These are phyloP conservation scores for Mycena haematopus DNA, from an alignment of 768 basidiomycete genomes.

Conservation along the genomic window DNA sequence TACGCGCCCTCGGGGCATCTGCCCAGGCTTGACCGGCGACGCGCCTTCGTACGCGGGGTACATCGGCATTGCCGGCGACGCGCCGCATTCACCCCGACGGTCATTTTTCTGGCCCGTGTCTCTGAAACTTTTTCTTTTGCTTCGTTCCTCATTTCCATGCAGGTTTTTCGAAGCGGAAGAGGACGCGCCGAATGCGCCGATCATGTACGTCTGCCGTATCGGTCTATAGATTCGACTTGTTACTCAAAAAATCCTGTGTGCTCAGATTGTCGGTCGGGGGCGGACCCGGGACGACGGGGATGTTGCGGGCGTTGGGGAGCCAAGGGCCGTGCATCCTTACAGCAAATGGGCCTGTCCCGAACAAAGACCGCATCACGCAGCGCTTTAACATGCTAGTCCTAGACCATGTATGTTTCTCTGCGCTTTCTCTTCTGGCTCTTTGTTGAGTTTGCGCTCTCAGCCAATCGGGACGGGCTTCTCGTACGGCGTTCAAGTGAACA, in stretches of 20 bases:
- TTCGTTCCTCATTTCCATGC: neutral
- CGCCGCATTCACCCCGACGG: constrained; percentile 19
- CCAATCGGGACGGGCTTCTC: constrained; percentile 40
- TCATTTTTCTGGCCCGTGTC: constrained; percentile 32
- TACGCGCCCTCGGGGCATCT: constrained; percentile 13
- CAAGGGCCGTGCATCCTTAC: constrained; percentile 33
- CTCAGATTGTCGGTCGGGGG: constrained; percentile 37
- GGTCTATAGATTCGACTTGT: neutral
- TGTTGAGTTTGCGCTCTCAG: constrained; percentile 13
- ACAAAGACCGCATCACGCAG: constrained; percentile 30
- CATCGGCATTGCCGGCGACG: constrained; percentile 36
- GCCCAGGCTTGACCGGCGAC: constrained; percentile 1
- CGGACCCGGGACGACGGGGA: constrained; percentile 38
- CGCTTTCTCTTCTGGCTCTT: neutral
- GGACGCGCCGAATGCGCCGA: constrained; percentile 33
- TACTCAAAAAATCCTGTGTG: neutral
- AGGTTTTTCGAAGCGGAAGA: constrained; percentile 39
- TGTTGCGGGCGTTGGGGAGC: constrained; percentile 33
- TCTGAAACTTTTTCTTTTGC: neutral
- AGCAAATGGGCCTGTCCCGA: constrained; percentile 28
- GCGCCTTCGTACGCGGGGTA: constrained; percentile 35
- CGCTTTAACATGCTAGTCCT: constrained; percentile 27
- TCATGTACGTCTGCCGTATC: constrained; percentile 30
- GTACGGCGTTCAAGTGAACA: constrained; percentile 35
- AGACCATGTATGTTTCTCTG: constrained; percentile 17